A percentile compares a stretch with the other conserved stretches of the same genome.
These are phyloP conservation scores for Leersia perrieri DNA, from an alignment of 176 grass and related monocot species.

Conservation along the genomic window DNA sequence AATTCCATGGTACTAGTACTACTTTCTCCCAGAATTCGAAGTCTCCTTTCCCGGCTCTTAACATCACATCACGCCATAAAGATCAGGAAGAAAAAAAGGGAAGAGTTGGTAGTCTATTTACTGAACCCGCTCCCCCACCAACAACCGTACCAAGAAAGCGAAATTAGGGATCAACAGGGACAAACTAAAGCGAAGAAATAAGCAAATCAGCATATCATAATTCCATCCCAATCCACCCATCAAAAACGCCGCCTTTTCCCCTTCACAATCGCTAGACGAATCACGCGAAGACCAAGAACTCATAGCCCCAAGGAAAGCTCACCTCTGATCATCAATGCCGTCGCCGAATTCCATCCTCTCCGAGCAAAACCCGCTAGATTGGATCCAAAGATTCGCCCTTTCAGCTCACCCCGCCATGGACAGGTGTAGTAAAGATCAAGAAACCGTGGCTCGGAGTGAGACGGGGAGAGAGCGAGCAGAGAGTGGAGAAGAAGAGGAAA, in stretches of 20 bases:
- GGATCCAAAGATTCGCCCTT: conserved; percentile 6
- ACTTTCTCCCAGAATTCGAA: conserved; percentile 31
- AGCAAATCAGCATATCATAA: conserved; percentile 1
- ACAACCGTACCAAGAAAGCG: conserved; percentile 21
- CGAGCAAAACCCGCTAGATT: background rate
- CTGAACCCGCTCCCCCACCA: background rate
- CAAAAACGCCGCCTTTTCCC: background rate
- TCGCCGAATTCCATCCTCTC: conserved; percentile 53
- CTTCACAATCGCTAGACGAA: background rate
- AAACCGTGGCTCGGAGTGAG: background rate
- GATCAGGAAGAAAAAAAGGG: conserved; percentile 9
- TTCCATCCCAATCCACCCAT: background rate
- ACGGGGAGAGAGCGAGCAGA: background rate
- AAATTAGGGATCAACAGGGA: conserved; percentile 26
- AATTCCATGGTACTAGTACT: conserved; percentile 21
- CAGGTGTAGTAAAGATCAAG: background rate
- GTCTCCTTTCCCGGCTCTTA: conserved; percentile 12
- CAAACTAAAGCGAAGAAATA: background rate
- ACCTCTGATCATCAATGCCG: conserved; percentile 55
- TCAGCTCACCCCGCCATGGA: background rate
- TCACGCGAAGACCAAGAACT: background rate
- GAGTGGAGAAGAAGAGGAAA: background rate
- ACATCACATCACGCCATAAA: conserved; percentile 18
- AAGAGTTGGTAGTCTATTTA: background rate
- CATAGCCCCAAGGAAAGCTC: background rate